Base-by-base conservation (phyloP, 2,329 filamentous ascomycete genomes). In the Tolypocladium ophioglossoides region DNA sequence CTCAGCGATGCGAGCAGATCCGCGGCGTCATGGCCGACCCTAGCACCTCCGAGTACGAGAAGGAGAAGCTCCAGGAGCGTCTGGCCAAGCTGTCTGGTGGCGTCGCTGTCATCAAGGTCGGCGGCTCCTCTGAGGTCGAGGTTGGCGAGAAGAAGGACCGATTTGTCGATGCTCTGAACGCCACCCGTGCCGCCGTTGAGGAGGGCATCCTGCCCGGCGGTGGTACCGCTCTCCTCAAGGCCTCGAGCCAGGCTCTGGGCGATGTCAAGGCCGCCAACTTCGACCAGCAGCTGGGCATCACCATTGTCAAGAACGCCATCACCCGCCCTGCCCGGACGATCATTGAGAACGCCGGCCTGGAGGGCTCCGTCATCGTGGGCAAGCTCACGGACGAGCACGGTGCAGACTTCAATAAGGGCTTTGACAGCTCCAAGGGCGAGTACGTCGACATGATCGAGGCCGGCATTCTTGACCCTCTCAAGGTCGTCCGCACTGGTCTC, bases 121-220 rank as follows among this genome's bases (percentile, higher is more conserved):
- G 94, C 66, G 94, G 94, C 72, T 83, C 91, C 60, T 97, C 92
- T 60, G 94, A 99, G 78, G 92, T 99, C 61, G 94, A 99, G 82
- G 94, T 99, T 55, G 87, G 91, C 63, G 94, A 99, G 85, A 99
- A 99, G 90, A 99, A 99, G 85, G 94, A 99, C 74, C 90, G 94
- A 72, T 96, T 97, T 66, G 94, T 99, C 59, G 94, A 99, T 75
- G 94, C 94, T 57, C 80, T 99, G 58, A 99, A 99, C 76, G 94
- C 94, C 63, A 99, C 94, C 62, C 92, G 94, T 66, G 94, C 94
- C 64, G 94, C 94, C 67, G 94, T 99, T 62, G 94, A 99, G 83
- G 91, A 97, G 78, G 94, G 94, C 76, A 99, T 99, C 74, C 87
- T 99, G 62, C 94, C 94, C 63, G 94, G 94, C 79, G 94, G 94